phyloP scores from a whole-genome alignment of 768 basidiomycete species.

The Podaxis sp. region DNA sequence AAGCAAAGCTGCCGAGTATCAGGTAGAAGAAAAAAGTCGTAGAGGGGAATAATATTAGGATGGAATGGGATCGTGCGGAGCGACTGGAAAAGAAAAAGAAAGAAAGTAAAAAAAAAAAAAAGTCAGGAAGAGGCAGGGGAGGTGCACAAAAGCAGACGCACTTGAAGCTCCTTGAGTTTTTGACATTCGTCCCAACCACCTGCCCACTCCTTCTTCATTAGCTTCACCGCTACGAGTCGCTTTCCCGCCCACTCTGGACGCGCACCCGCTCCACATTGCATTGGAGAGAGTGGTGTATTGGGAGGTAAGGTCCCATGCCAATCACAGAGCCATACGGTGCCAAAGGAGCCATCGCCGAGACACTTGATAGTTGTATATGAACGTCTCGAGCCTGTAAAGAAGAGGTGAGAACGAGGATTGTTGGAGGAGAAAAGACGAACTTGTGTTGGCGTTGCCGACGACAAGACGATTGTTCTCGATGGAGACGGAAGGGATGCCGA shows the following conservation, averaged over 20 bases:
- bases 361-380: slow-evolving; percentile 95
- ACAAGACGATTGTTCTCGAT: slow-evolving; percentile 65
- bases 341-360: slow-evolving; percentile 97
- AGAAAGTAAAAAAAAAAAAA: slow-evolving; percentile 11
- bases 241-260: slow-evolving; percentile 93
- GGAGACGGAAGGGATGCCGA: slow-evolving; percentile 73
- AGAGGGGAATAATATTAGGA: slow-evolving; percentile 96
- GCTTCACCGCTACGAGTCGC: slow-evolving; percentile 92
- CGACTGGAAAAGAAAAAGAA: slow-evolving; percentile 50
- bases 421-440: slow-evolving; percentile 39
- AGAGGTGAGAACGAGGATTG: slow-evolving; percentile 10
- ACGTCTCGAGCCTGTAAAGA: slow-evolving; percentile 65
- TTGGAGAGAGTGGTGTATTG: slow-evolving; percentile 85
- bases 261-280: slow-evolving; percentile 93
- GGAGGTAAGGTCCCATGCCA: slow-evolving; percentile 96
- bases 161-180: slow-evolving; percentile 92
- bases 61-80: slow-evolving; percentile 92
- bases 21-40: slow-evolving; percentile 98
- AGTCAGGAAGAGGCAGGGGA: slow-evolving; percentile 15
- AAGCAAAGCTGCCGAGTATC: slow-evolving; percentile 96
- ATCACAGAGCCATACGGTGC: slow-evolving; percentile 98
- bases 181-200: slow-evolving; percentile 98
- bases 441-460: slow-evolving; percentile 68
- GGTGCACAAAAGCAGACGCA: slow-evolving; percentile 29
- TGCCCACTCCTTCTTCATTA: slow-evolving; percentile 98